A percentile compares a stretch with the other conserved stretches of the same genome.
These are phyloP conservation scores for Quercus tomentella DNA, from an alignment of 331 rosid species.

Conservation along the genomic window DNA sequence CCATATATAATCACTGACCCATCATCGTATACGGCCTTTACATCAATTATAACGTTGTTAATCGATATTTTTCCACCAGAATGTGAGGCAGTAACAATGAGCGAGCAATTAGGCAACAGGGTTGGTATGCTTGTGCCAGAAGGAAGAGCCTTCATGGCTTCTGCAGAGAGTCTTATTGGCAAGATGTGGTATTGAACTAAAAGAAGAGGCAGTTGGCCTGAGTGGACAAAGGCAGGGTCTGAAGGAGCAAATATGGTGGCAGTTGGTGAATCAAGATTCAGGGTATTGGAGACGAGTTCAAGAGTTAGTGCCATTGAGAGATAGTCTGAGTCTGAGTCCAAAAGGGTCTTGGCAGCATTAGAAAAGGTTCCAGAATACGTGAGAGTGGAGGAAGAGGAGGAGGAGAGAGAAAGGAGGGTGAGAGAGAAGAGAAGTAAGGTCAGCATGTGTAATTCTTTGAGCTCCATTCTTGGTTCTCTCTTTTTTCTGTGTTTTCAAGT, in stretches of 20 bases:
- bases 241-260: constrained; percentile 44
- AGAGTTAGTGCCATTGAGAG: constrained; percentile 43
- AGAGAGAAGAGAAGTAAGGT: background rate
- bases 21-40: constrained; percentile 12
- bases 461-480: background rate
- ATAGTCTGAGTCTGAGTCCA: constrained; percentile 33
- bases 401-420: no score
- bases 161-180: constrained; percentile 21
- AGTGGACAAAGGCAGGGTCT: constrained; percentile 28
- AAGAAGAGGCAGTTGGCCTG: constrained; percentile 27
- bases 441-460: constrained; percentile 2
- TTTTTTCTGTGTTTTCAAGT: background rate
- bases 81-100: constrained; percentile 11
- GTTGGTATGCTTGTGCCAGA: constrained; percentile 26
- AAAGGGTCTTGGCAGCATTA: constrained; percentile 22
- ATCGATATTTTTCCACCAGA: background rate
- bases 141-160: constrained; percentile 29
- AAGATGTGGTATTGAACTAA: constrained; percentile 37
- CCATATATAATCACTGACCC: constrained; percentile 21
- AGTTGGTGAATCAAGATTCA: constrained; percentile 16
- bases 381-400: background rate
- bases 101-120: constrained; percentile 12
- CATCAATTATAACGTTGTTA: constrained; percentile 18
- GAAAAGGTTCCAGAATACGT: constrained; percentile 3
- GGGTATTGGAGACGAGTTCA: constrained; percentile 17